Base-by-base conservation (phyloP, 139 green algal genomes). In the Pleodorina starrii region DNA sequence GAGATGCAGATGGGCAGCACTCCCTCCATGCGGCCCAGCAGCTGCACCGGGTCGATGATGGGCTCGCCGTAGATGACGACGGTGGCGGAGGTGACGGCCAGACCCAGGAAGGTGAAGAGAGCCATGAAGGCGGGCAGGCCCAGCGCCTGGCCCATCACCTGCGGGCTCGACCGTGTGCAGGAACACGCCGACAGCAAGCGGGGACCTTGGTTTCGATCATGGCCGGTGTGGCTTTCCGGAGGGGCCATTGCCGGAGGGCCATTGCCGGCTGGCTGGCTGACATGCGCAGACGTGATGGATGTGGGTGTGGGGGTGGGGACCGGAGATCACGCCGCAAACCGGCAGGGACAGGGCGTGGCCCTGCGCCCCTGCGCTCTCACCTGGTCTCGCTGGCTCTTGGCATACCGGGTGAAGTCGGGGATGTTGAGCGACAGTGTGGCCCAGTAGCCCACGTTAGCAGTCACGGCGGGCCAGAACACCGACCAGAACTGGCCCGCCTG, bases 351-450 rank as follows among this genome's bases (percentile, higher is more conserved):
- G 63, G 10, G 94, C 94, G 74, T 98, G 96, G 16, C 96, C 96
- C 66, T 94, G n/a, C n/a, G n/a, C n/a, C n/a, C n/a, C n/a, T n/a
- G n/a, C n/a, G n/a, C n/a, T n/a, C n/a, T 2, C 81, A 91, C 83
- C 90, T 97, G 94, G 59, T 89, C 92, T 25, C 68, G 51, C 88
- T 97, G 95, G 76, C 90, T 95, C 51, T 87, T 87, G 3, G 95
- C 93, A 63, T 94, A 97, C n/a, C 95, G 88, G 0, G 95, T 95
- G 91, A 97, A 97, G 84, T 98, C 96, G 19, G 94, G 91, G 32
- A 98, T 97, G 94, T 98, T 98, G 69, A 98, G 93, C 12, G 68
- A 91, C 36, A 98, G 94, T 0, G 96, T 98, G 27, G 95, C 95
- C 86, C 86, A 97, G 77, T 96, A 96, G 27, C 95, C 92, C 27